Base-by-base conservation (phyloP, 2,329 filamentous ascomycete species). In the Trichocomaceae sp. region DNA sequence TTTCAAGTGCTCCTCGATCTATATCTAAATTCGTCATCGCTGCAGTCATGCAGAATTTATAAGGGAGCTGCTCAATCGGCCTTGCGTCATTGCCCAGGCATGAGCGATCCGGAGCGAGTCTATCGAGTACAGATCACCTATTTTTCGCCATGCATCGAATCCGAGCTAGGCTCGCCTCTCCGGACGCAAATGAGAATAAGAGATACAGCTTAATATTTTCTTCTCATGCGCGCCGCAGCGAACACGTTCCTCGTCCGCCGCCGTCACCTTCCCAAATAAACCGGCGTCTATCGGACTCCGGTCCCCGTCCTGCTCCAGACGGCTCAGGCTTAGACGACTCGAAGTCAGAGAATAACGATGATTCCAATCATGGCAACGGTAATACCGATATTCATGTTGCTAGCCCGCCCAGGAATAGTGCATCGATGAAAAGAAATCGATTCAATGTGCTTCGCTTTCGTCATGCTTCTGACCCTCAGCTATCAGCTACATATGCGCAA, bases 381-480 rank as follows among this genome's bases (percentile, higher is more conserved):
- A 37, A 17, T 19, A 44, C 20, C 20, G 17, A 45, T 5, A 9
- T 47, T 26, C 22, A 35, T 20, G 41, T 41, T 33, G 13, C 48
- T 47, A 47, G 17, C 15, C 26, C 48, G 7, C 44, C 54, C 23
- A 33, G 47, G 22, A 49, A 26, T 39, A 48, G 35, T 26, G 35
- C 46, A 37, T 44, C 20, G 57, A 61, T 41, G 60, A 67, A 23
- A 55, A 66, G 69, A 45, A 72, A 79, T 61, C 75, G 81, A 55
- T 84, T 85, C 69, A 84, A 79, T 64, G 71, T 95, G 71, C 77
- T 96, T 73, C 85, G 86, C 66, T 90, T 93, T 69, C 87, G 90
- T 65, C 91, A 96, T 80, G 91, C 90, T 58, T 96, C 91, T 8
- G 92, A 97, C 73, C 87, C 90, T 50, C 90, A 96, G 70, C 75